phyloP scores from a whole-genome alignment of 2,329 filamentous ascomycete species.

The Curvularia sp. region DNA sequence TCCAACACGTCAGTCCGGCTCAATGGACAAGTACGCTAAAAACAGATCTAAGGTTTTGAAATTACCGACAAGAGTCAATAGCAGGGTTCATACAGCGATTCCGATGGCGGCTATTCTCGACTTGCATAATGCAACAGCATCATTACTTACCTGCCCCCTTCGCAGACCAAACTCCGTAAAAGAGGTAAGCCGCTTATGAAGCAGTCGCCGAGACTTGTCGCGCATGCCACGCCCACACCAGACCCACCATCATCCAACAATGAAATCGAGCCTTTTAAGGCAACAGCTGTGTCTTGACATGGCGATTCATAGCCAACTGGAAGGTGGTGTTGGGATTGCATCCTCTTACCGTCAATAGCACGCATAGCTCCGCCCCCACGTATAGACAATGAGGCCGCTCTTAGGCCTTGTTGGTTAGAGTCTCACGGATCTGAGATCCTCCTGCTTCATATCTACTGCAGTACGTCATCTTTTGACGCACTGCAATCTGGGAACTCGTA shows the following conservation, averaged over 20 bases:
- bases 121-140: no score
- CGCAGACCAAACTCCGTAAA: no score
- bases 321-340: neutral
- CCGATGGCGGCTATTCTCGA: no score
- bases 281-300: no score
- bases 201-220: no score
- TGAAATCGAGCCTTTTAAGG: no score
- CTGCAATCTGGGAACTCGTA: neutral
- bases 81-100: neutral
- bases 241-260: no score
- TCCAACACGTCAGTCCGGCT: neutral
- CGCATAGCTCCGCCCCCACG: neutral
- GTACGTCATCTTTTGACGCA: constrained; percentile 4
- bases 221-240: no score
- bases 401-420: neutral
- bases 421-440: neutral
- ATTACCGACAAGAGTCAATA: neutral
- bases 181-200: no score
- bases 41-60: neutral
- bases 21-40: neutral
- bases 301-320: no score
- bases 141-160: no score
- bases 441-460: neutral
- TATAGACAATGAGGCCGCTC: neutral
- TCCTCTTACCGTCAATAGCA: neutral